These are phyloP conservation scores for Spongospora subterranea DNA, from an alignment of 208 protist species.

Conservation along the genomic window DNA sequence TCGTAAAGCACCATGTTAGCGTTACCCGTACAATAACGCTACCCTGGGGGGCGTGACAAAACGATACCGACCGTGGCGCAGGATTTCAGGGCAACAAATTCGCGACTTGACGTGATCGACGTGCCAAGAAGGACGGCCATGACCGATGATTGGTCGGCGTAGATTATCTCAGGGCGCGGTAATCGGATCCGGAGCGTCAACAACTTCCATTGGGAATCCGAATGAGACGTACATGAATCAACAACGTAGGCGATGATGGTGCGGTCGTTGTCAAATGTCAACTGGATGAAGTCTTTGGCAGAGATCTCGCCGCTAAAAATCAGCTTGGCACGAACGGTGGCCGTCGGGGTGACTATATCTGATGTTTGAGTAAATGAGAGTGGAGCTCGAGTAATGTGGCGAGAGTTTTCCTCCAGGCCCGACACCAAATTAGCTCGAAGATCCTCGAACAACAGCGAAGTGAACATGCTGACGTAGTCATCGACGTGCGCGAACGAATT, in stretches of 20 bases:
- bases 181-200: neutral
- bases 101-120: neutral
- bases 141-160: neutral
- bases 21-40: neutral
- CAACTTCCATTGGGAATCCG: neutral
- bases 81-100: neutral
- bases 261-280: neutral
- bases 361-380: neutral
- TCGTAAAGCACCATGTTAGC: no score
- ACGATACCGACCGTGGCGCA: neutral
- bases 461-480: neutral
- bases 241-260: neutral
- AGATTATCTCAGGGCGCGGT: neutral
- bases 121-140: neutral
- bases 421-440: neutral
- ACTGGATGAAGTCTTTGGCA: neutral
- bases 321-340: neutral
- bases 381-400: neutral
- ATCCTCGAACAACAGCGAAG: neutral
- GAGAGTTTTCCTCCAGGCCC: constrained; percentile 27
- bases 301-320: neutral
- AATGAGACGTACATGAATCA: neutral
- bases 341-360: neutral
- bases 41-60: no score
- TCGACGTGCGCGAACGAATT: neutral